Evolutionary conservation across 2,329 filamentous ascomycete genomes (phyloP), one percentile per base, ranked within the genome.

Genomic region (Stagonosporopsis chrysanthemi): DNA sequence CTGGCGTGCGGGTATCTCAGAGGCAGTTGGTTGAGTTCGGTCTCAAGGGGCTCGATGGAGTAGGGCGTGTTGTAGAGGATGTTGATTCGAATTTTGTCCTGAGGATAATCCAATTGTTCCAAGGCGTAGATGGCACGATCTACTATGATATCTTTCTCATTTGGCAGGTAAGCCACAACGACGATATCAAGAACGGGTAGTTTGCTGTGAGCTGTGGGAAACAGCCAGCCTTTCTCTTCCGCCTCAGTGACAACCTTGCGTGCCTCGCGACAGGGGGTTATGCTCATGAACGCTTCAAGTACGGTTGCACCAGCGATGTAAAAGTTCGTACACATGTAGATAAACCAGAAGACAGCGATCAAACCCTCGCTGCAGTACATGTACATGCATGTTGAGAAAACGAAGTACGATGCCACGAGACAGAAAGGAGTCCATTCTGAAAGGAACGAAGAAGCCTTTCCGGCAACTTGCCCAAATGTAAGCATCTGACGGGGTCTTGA

Each of bases 91-190:
- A 82, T 76, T 59, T 77, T 80, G 43, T 81, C 75, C 39, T 67
- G 67, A 1, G 80, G 80, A 49, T 82, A 82, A 8, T 77, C 69
- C 22, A 82, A 74, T 58, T 81, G 77, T 53, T 82, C 77, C 36
- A 82, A 67, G 3, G 78, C 78, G 60, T 82, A 82, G 24, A 78
- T 67, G 14, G 80, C 74, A 8, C 80, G 78, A 44, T 81, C 79
- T 65, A 80, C 74, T 61, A 82, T 81, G 49, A 82, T 82, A 48
- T 82, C 79, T 64, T 80, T 72, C 63, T 82, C 80, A 55, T 82
- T 82, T 5, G 80, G 80, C n/a, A 82, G 71, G 60, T 82, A 82
- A 14, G 80, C 80, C 2, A 82, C 80, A 51, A 82, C 80, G 50
- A 82, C 70, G 38, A 82, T 68, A 58, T 82, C 80, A 17, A 82